Evolutionary conservation across 345 rosid genomes (phyloP), one percentile per base, ranked within the genome.

Genomic region (Populus ilicifolia): DNA sequence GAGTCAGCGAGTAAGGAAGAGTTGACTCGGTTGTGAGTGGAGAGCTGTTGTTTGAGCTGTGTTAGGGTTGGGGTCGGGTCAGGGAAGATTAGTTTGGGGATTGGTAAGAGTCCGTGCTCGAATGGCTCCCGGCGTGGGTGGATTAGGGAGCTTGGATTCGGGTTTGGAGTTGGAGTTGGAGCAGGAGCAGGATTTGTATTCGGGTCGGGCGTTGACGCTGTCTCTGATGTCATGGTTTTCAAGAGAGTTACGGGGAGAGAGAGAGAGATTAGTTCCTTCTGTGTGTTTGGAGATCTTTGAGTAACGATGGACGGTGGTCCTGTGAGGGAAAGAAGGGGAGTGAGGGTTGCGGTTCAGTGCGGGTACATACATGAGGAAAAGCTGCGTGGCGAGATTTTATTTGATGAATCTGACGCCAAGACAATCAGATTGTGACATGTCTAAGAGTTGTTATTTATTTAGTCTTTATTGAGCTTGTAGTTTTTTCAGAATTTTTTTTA

Each of bases 31-130:
- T 89, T 78, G 14, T 25, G 74, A 8, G 88, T 77, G 4, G 77
- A 77, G 63, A 91, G 88, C 76, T 87, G 91, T 70, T 83, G 93
- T 84, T 88, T 89, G 61, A 96, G 88, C 13, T 95, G 93, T 17
- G 85, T 84, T 35, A 94, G 89, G 82, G 89, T 83, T 82, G 88
- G 94, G 77, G 88, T 90, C 73, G 97, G 97, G 89, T 96, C 99
- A 44, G 88, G 79, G 76, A 91, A 90, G 77, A 96, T 87, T 79
- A 96, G 94, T 84, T 94, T 96, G 78, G 89, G 93, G 84, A 96
- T 92, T 73, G 97, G 97, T 59, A 96, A 90, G 80, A 96, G 97
- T 0, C 99, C 99, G 83, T 94, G 90, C 90, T 96, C 99, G 81
- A 94, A 96, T 12, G 97, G 89, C 80, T 89, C 99, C 18, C 99